Percentiles rank a stretch among this genome's conserved stretches.
These are phyloP conservation scores for Prunus mira DNA, from an alignment of 306 rosid species.

Conservation along the genomic window DNA sequence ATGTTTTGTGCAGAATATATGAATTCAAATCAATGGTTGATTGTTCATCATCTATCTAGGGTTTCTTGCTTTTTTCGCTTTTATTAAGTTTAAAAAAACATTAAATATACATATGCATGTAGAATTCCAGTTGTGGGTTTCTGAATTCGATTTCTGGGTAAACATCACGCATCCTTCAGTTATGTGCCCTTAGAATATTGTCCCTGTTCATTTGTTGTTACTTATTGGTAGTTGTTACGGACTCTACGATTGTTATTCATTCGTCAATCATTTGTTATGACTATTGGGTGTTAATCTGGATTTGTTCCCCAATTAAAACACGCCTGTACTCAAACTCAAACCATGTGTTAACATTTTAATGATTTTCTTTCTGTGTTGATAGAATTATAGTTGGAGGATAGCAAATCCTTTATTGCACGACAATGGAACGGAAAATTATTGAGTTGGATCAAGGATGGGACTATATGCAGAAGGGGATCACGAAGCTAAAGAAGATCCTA, in stretches of 20 bases:
- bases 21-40: not conserved
- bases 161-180: too few species aligned
- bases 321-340: not conserved
- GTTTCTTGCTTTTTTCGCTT: not conserved
- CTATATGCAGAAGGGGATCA: constrained; percentile 34
- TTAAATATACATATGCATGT: not conserved
- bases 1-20: not conserved
- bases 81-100: too few species aligned
- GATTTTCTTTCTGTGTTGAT: not conserved
- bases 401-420: not conserved
- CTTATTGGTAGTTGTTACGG: not conserved
- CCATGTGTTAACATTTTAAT: not conserved
- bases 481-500: constrained; percentile 29
- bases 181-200: too few species aligned
- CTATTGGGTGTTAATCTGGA: not conserved
- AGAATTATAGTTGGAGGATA: not conserved
- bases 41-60: not conserved
- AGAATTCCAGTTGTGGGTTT: too few species aligned
- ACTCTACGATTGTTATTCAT: not conserved
- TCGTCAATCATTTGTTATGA: not conserved
- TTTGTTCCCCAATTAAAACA: not conserved
- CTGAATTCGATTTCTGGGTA: too few species aligned
- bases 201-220: not conserved
- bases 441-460: constrained; percentile 26
- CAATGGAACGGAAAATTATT: constrained; percentile 16